A percentile compares a stretch with the other conserved stretches of the same genome.
phyloP scores from a whole-genome alignment of 1,284 basidiomycete genomes.

The Gomphus bonarii region DNA sequence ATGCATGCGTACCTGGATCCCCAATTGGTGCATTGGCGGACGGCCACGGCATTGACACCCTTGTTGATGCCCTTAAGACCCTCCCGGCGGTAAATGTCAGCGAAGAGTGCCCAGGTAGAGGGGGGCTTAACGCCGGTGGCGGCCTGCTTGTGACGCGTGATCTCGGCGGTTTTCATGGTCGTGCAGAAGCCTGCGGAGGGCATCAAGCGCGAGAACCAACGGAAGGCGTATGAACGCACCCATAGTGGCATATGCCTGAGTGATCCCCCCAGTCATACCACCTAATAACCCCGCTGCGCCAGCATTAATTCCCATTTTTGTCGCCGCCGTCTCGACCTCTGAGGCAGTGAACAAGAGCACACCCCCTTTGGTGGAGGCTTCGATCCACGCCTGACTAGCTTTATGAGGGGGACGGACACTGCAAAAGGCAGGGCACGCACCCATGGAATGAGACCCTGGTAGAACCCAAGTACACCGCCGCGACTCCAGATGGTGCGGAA shows the following conservation, averaged over 20 bases:
- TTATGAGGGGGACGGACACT: constrained; percentile 11
- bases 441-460: constrained; percentile 99
- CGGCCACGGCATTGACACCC: constrained; percentile 97
- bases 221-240: constrained; percentile 44
- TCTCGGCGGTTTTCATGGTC: constrained; percentile 98
- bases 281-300: constrained; percentile 85
- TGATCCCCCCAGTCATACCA: constrained; percentile 96
- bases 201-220: background rate
- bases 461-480: constrained; percentile 87
- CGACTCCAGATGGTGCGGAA: constrained; percentile 83
- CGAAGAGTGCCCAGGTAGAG: constrained; percentile 91
- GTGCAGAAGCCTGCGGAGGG: constrained; percentile 81
- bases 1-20: constrained; percentile 69
- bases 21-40: constrained; percentile 99
- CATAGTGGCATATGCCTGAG: constrained; percentile 99
- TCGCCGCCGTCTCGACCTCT: constrained; percentile 77
- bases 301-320: constrained; percentile 63
- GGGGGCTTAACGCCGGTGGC: constrained; percentile 83
- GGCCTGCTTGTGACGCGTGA: constrained; percentile 95
- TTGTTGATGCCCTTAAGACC: constrained; percentile 98
- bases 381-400: constrained; percentile 87
- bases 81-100: constrained; percentile 88
- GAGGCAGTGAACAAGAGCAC: constrained; percentile 95
- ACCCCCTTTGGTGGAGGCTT: constrained; percentile 96
- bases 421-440: constrained; percentile 31